Conservation (phyloP, 768 basidiomycete species). For the Mycena rosella region DNA sequence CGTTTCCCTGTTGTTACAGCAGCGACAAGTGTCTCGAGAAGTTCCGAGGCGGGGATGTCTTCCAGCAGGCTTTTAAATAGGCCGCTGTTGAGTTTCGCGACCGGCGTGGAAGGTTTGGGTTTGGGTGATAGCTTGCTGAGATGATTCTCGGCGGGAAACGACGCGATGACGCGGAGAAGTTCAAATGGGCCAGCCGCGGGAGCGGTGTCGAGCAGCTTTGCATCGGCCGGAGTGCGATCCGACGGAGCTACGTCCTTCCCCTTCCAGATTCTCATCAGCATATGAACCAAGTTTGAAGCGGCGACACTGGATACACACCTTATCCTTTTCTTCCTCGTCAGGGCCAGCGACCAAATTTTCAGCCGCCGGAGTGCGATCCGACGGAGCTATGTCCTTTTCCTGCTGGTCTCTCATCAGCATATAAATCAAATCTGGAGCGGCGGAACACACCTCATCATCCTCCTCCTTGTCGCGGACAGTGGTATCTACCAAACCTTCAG, state of each 20-base stretch:
- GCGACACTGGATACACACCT: too few relatives aligned
- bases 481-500: not conserved
- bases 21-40: not conserved
- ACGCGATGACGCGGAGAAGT: constrained; percentile 6
- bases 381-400: not conserved
- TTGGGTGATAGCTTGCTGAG: not conserved
- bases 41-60: not conserved
- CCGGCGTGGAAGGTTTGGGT: not conserved
- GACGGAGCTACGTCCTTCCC: not conserved
- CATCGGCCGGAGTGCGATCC: not conserved
- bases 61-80: not conserved
- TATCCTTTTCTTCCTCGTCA: too few relatives aligned
- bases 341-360: constrained; percentile 1
- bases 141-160: constrained; percentile 9
- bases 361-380: not conserved
- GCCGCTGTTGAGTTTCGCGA: constrained; percentile 7
- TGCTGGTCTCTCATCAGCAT: not conserved
- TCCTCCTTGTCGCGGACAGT: too few relatives aligned
- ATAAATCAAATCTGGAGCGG: too few relatives aligned
- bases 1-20: not conserved
- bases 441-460: too few relatives aligned
- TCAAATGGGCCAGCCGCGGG: not conserved
- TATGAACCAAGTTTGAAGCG: too few relatives aligned
- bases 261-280: not conserved
- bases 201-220: constrained; percentile 3